Base-by-base conservation (phyloP, 805 yeast genomes). In the Teunomyces gatunensis region DNA sequence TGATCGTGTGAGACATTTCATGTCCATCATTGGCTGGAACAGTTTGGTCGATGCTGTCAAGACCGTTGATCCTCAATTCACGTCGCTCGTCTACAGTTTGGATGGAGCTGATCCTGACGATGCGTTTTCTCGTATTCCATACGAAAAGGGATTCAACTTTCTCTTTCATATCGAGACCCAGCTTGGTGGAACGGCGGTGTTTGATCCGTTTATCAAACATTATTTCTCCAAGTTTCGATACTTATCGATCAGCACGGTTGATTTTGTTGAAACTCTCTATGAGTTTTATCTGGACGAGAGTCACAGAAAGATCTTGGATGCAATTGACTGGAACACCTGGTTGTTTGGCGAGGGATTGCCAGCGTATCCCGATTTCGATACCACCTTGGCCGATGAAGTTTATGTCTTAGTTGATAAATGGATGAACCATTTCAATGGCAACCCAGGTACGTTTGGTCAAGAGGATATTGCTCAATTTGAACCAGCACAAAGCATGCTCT, bases 1-100 rank as follows among this genome's bases (percentile, higher is more conserved):
- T 20, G 92, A 87, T 57, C 67, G 81, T 28, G 74, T 80, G 36
- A 80, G 96, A 61, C 92, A 89, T 56, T 87, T 90, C 62, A 77
- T 84, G 51, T 89, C 90, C 33, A 83, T 90, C 51, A 85, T 87
- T 58, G 97, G 97, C 44, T 90, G 96, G 96, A 81, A 81, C 46
- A 94, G 84, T 57, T 75, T 90, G 59, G 82, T 78, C 43, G 80
- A 82, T 51, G 71, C 89, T 9, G 80, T 89, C 50, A 72, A 75
- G 30, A 70, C 84, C n/a, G 80, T 87, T 81, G 84, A 51, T 6
- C 50, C 58, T 2, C 49, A 52, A 28, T 57, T 55, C 40, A 60
- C 69, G 2, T 45, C 79, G 42, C 76, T 90, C 56, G 83, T 87
- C 20, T 90, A 86, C 59, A 76, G 87, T 61, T 75, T 89, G 55